These are phyloP conservation scores for Fusarium burgessii DNA, from an alignment of 2,329 filamentous ascomycete species.

Conservation along the genomic window DNA sequence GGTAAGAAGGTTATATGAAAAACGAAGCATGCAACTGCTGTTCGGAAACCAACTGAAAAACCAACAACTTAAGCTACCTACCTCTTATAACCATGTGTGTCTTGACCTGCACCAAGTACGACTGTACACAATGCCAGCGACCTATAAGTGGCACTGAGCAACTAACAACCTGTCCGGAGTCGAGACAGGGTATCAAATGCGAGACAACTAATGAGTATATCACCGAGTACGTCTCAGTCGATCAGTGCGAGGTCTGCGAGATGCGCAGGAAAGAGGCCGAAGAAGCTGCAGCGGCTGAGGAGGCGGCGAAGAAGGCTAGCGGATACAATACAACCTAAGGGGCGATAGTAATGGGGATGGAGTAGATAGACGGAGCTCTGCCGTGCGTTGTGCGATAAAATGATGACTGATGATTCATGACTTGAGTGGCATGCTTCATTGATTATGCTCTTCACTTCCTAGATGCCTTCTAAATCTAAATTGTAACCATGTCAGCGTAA, in stretches of 20 bases:
- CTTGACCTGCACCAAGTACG: conserved; percentile 20
- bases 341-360: background rate
- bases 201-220: background rate
- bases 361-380: background rate
- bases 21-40: background rate
- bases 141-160: conserved; percentile 16
- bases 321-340: background rate
- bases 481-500: background rate
- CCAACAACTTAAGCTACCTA: background rate
- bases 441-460: background rate
- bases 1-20: background rate
- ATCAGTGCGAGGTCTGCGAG: conserved; percentile 31
- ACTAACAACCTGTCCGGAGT: conserved; percentile 4
- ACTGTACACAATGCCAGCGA: conserved; percentile 31
- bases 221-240: conserved; percentile 23
- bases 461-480: conserved; percentile 6
- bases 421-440: background rate
- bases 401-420: conserved; percentile 1
- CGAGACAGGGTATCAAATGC: conserved; percentile 8
- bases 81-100: conserved; percentile 18
- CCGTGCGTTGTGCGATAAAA: background rate
- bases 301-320: background rate
- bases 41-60: background rate
- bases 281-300: background rate
- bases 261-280: conserved; percentile 11